phyloP scores from a whole-genome alignment of 176 grass and related monocot genomes.

The Echinochloa phyllopogon region DNA sequence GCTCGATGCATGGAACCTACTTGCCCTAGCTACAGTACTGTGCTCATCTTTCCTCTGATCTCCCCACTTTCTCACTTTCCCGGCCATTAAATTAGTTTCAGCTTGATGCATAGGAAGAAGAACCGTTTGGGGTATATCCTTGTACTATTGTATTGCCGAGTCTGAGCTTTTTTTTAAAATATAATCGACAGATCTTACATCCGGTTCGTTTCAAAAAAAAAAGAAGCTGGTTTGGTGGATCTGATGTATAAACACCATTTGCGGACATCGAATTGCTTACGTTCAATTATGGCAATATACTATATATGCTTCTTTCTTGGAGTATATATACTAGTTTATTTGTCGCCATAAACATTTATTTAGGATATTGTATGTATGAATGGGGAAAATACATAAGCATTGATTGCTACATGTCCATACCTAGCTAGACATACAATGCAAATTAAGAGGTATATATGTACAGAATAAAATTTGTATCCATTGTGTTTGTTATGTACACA shows the following conservation, averaged over 20 bases:
- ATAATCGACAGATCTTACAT: no score
- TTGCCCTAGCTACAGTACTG: neutral
- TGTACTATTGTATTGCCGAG: no score
- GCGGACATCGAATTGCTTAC: slow-evolving; percentile 20
- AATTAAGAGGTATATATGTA: slow-evolving; percentile 19
- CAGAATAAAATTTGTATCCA: slow-evolving; percentile 29
- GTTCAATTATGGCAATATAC: slow-evolving; percentile 23
- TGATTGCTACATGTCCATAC: slow-evolving; percentile 51
- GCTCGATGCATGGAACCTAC: slow-evolving; percentile 26
- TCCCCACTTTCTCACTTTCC: neutral
- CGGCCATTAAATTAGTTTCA: neutral
- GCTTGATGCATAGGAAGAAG: neutral
- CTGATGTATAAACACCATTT: slow-evolving; percentile 28
- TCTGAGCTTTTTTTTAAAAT: no score
- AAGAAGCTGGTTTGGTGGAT: slow-evolving; percentile 8
- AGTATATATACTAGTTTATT: neutral
- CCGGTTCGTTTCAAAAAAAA: no score
- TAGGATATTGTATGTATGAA: slow-evolving; percentile 30
- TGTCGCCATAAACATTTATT: neutral
- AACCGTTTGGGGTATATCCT: neutral
- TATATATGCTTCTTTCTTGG: neutral
- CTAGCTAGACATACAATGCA: slow-evolving; percentile 43
- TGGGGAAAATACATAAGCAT: neutral
- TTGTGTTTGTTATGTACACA: slow-evolving; percentile 1
- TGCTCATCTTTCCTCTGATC: neutral